A percentile compares a stretch with the other conserved stretches of the same genome.
These are phyloP conservation scores for Monilinia fructigena DNA, from an alignment of 2,329 filamentous ascomycete genomes.

Conservation along the genomic window DNA sequence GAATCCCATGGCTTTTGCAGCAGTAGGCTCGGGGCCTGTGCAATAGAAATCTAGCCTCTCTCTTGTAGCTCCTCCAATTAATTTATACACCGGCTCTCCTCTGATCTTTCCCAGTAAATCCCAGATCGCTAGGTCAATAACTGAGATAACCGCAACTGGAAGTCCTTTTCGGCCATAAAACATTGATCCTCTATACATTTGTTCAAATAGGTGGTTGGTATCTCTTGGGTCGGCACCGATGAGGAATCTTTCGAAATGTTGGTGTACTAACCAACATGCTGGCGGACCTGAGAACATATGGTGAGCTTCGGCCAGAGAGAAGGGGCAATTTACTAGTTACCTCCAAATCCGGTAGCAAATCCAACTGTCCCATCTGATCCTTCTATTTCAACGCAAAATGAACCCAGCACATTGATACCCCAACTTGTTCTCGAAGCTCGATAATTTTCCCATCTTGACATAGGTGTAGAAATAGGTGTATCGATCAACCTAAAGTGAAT, in stretches of 20 bases:
- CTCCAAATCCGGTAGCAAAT: constrained; percentile 91
- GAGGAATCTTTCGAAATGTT: constrained; percentile 91
- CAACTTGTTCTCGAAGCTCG: constrained; percentile 84
- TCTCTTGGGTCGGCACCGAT: constrained; percentile 86
- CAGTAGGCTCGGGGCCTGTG: constrained; percentile 79
- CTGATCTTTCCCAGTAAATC: constrained; percentile 88
- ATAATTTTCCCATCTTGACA: constrained; percentile 86
- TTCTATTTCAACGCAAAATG: constrained; percentile 88
- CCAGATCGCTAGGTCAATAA: constrained; percentile 91
- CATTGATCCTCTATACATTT: constrained; percentile 95
- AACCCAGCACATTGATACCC: constrained; percentile 94
- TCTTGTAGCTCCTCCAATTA: constrained; percentile 88
- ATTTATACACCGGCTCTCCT: constrained; percentile 89
- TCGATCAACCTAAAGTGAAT: constrained; percentile 73
- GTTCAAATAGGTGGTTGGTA: constrained; percentile 89
- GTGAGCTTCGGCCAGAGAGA: constrained; percentile 21
- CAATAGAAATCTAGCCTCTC: constrained; percentile 89
- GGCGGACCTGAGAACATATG: constrained; percentile 60
- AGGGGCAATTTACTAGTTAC: constrained; percentile 41
- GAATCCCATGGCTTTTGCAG: constrained; percentile 84
- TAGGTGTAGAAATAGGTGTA: constrained; percentile 87
- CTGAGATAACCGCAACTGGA: constrained; percentile 85
- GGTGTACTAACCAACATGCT: constrained; percentile 88
- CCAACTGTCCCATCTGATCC: constrained; percentile 88
- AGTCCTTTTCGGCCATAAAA: constrained; percentile 95